These are phyloP conservation scores for Dactylonectria macrodidyma DNA, from an alignment of 2,329 filamentous ascomycete genomes.

Conservation along the genomic window DNA sequence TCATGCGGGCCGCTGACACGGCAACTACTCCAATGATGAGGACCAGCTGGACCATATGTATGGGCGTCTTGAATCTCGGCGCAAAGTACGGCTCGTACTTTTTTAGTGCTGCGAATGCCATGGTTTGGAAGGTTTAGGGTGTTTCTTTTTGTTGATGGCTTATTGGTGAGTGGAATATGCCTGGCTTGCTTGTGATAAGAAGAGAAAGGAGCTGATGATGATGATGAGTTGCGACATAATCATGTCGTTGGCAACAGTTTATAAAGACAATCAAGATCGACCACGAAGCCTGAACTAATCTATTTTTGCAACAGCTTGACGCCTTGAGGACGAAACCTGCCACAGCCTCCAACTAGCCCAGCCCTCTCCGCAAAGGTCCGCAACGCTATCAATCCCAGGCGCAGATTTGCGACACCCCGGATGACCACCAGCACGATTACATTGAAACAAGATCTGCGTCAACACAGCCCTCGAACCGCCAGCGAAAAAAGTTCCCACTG, in stretches of 20 bases:
- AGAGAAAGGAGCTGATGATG: neutral
- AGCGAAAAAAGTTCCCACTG: neutral
- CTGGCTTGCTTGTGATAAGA: neutral
- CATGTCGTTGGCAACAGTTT: slow-evolving; percentile 7
- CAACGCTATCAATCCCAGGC: neutral
- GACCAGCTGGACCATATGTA: slow-evolving; percentile 13
- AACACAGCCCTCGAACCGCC: neutral
- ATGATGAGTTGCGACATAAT: neutral
- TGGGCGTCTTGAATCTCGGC: slow-evolving; percentile 20
- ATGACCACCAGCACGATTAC: neutral
- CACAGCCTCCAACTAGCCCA: neutral
- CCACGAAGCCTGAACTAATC: neutral
- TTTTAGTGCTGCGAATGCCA: slow-evolving; percentile 7
- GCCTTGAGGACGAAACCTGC: neutral
- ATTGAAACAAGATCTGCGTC: slow-evolving; percentile 1
- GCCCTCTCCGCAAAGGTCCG: too few species aligned
- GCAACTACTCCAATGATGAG: slow-evolving; percentile 26
- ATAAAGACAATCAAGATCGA: neutral
- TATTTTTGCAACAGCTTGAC: slow-evolving; percentile 9
- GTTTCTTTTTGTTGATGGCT: neutral
- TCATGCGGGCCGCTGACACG: slow-evolving; percentile 34
- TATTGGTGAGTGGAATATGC: neutral
- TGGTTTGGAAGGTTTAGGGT: neutral
- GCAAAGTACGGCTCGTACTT: slow-evolving; percentile 21
- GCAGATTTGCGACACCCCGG: neutral